Evolutionary conservation across 352 stramenopile species (phyloP).

Genomic region (Phytophthora europaea): DNA sequence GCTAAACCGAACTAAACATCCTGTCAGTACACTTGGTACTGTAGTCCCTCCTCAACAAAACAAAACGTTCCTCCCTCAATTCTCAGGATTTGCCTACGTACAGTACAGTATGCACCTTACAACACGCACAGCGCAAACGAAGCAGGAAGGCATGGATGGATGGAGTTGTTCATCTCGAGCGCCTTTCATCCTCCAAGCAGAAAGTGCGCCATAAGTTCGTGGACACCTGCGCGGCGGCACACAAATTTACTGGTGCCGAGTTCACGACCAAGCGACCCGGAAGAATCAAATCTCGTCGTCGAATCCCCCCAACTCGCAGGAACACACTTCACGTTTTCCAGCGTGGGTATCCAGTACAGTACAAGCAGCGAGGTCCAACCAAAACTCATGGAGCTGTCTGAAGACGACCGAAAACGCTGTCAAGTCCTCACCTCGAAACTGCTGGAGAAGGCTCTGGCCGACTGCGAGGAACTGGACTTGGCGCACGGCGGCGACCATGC

Average conservation of each 20-base stretch:
- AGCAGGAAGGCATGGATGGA: slow-evolving; percentile 15
- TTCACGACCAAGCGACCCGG: slow-evolving; percentile 25
- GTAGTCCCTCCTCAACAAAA: too few species aligned
- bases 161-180: slow-evolving; percentile 8
- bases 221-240: not conserved
- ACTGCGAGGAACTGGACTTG: slow-evolving; percentile 29
- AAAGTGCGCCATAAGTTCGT: slow-evolving; percentile 15
- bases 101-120: not conserved
- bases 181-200: slow-evolving; percentile 9
- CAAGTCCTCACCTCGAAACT: slow-evolving; percentile 32
- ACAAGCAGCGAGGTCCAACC: not conserved
- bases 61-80: not conserved
- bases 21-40: not conserved
- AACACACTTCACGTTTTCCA: slow-evolving; percentile 6
- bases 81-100: not conserved
- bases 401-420: slow-evolving; percentile 16
- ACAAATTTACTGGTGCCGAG: slow-evolving; percentile 14
- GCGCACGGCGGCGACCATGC: slow-evolving; percentile 3
- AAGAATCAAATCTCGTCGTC: slow-evolving; percentile 21
- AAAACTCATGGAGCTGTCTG: slow-evolving; percentile 13
- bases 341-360: not conserved
- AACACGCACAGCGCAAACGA: not conserved
- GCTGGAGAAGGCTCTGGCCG: slow-evolving; percentile 27
- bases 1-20: too few species aligned
- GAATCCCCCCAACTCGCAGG: not conserved